A percentile compares a stretch with the other conserved stretches of the same genome.
These are phyloP conservation scores for Ophiostoma fasciatum DNA, from an alignment of 2,329 filamentous ascomycete species.

Conservation along the genomic window DNA sequence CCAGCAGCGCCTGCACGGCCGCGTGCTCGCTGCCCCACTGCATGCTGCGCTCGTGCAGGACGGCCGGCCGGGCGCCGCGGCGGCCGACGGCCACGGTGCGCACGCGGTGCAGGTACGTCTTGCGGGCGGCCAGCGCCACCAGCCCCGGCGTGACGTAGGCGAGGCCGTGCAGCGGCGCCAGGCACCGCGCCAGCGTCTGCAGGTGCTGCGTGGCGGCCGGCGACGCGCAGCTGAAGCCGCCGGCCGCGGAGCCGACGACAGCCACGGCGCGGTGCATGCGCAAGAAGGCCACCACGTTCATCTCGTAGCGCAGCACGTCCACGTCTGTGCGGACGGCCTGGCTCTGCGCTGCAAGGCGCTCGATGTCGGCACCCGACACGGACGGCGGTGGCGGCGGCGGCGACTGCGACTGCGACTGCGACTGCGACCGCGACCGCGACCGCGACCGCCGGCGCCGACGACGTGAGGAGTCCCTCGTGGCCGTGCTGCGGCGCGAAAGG, in stretches of 20 bases:
- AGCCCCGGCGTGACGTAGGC: slow-evolving; percentile 74
- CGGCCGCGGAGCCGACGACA: slow-evolving; percentile 14
- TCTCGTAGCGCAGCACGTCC: slow-evolving; percentile 69
- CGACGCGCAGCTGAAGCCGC: slow-evolving; percentile 45
- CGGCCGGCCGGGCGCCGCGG: background rate
- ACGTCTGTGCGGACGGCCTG: slow-evolving; percentile 49
- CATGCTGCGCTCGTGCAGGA: slow-evolving; percentile 65
- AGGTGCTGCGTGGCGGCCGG: slow-evolving; percentile 69
- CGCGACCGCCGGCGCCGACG: no score
- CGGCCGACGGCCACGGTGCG: slow-evolving; percentile 43
- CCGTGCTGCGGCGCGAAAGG: background rate
- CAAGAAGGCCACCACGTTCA: slow-evolving; percentile 78
- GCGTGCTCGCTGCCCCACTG: slow-evolving; percentile 77
- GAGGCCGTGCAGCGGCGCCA: slow-evolving; percentile 70
- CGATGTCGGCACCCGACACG: slow-evolving; percentile 33
- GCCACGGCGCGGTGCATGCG: slow-evolving; percentile 75
- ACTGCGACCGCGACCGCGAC: no score
- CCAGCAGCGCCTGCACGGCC: slow-evolving; percentile 53
- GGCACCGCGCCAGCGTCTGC: slow-evolving; percentile 48
- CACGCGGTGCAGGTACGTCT: slow-evolving; percentile 80
- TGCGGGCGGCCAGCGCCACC: slow-evolving; percentile 65
- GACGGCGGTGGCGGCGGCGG: slow-evolving; percentile 5
- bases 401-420: background rate
- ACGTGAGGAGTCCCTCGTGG: background rate
- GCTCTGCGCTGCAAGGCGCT: slow-evolving; percentile 42